Base-by-base conservation (phyloP, 129 eudicot species). In the Lactuca sativa region DNA sequence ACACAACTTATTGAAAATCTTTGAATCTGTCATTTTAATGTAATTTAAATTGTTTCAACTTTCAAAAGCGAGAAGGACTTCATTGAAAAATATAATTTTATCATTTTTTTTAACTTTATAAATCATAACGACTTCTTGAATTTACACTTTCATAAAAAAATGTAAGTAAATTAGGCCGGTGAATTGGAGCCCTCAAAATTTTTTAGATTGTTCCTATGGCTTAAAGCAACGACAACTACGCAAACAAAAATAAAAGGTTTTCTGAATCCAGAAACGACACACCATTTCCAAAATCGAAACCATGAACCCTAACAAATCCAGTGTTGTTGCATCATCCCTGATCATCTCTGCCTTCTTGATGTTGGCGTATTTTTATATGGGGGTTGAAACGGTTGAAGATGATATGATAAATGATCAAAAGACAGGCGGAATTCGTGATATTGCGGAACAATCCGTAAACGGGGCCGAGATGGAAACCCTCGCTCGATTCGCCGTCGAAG, bases 401-500 rank as follows among this genome's bases (percentile, higher is more conserved):
- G 38, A 25, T 37, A n/a, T 37, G 21, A 17, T 33, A 6, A 7
- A 51, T 2, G 8, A 62, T 12, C 5, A 47, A 3, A 11, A 47
- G 5, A 3, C 52, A 3, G 77, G 77, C 40, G 70, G 55, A 36
- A 62, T 72, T 37, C 62, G 62, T 72, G 77, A 72, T 62, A 14
- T 62, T 38, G 12, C 69, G 11, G 56, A 44, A 11, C 69, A 16
- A 64, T 14, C 10, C 51, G 15, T 10, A 48, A 78, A 87, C 67
- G 72, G 54, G 15, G n/a, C 34, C 14, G 88, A 91, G 54, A 71
- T 83, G 38, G 81, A 91, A n/a, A 10, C 5, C 32, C 90, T 91
- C 40, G 95, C 90, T 74, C 82, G 83, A n/a, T 85, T 85, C 48
- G 97, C 97, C 5, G 82, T 91, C 59, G 85, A 83, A 9, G 80